Conservation (phyloP, 768 basidiomycete species). For the Termitomyces bulborhizus region DNA sequence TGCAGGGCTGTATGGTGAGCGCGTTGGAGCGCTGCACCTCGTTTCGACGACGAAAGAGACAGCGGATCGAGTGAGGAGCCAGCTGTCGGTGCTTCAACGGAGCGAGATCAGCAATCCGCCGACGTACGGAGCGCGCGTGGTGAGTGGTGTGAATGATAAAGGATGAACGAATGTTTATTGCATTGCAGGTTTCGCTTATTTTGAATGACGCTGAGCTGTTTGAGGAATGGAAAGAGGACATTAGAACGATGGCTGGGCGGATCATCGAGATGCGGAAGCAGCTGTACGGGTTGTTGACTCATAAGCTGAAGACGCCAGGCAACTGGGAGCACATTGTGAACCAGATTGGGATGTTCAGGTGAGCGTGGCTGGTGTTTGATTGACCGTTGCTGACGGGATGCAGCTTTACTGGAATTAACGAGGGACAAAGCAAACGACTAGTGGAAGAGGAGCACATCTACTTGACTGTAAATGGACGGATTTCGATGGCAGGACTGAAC, state of each 20-base stretch:
- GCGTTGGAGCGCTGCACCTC: conserved; percentile 89
- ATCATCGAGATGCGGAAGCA: conserved; percentile 90
- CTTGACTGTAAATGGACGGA: conserved; percentile 81
- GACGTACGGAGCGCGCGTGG: conserved; percentile 83
- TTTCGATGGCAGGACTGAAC: conserved; percentile 94
- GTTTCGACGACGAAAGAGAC: conserved; percentile 60
- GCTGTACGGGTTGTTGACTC: conserved; percentile 65
- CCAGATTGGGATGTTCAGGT: conserved; percentile 99
- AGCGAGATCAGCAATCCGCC: conserved; percentile 97
- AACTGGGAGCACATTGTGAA: conserved; percentile 93
- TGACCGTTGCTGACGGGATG: background rate
- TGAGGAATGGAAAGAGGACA: conserved; percentile 86
- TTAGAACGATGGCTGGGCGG: conserved; percentile 86
- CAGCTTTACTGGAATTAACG: conserved; percentile 81
- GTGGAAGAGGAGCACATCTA: conserved; percentile 76
- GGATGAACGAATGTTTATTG: conserved; percentile 1
- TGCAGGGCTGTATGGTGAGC: conserved; percentile 92
- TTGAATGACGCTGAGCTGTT: conserved; percentile 71
- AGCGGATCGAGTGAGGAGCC: conserved; percentile 71
- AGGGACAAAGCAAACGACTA: conserved; percentile 60
- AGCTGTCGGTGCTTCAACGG: conserved; percentile 86
- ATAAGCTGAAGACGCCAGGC: conserved; percentile 82
- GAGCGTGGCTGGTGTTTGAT: conserved; percentile 10
- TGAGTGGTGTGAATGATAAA: conserved; percentile 21
- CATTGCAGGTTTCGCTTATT: conserved; percentile 65